Evolutionary conservation across 2,329 filamentous ascomycete species (phyloP).

Genomic region (Tolypocladium sp.): DNA sequence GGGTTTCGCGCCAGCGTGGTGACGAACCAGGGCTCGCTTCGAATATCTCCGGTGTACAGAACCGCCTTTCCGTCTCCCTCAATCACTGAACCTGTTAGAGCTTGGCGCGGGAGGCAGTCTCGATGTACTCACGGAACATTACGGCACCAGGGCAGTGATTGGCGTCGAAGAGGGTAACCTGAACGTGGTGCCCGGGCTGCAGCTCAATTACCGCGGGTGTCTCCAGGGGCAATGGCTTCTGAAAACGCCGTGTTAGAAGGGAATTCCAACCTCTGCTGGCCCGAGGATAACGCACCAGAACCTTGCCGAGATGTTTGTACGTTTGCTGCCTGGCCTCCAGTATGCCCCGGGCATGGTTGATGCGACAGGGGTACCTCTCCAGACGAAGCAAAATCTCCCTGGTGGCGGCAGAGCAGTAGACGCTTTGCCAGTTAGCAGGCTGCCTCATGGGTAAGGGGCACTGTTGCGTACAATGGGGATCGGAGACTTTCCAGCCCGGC

Average conservation of each 20-base stretch:
- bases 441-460: neutral
- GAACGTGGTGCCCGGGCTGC: slow-evolving; percentile 55
- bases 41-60: slow-evolving; percentile 82
- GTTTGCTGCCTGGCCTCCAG: slow-evolving; percentile 65
- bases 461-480: slow-evolving; percentile 55
- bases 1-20: slow-evolving; percentile 64
- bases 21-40: slow-evolving; percentile 82
- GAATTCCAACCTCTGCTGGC: neutral
- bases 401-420: slow-evolving; percentile 85
- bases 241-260: neutral
- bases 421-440: slow-evolving; percentile 24
- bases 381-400: slow-evolving; percentile 71
- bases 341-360: slow-evolving; percentile 73
- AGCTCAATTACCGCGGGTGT: slow-evolving; percentile 72
- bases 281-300: slow-evolving; percentile 41
- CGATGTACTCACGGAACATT: slow-evolving; percentile 60
- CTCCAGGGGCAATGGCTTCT: slow-evolving; percentile 75
- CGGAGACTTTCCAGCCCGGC: slow-evolving; percentile 67
- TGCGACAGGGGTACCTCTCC: slow-evolving; percentile 68
- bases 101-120: neutral
- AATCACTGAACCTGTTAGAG: slow-evolving; percentile 44
- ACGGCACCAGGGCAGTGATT: slow-evolving; percentile 88
- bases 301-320: slow-evolving; percentile 64
- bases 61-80: slow-evolving; percentile 64
- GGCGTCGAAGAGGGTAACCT: slow-evolving; percentile 79